A percentile compares a stretch with the other conserved stretches of the same genome.
Evolutionary conservation across 164 flowering plant species (phyloP).

Genomic region (Annona cherimola): DNA sequence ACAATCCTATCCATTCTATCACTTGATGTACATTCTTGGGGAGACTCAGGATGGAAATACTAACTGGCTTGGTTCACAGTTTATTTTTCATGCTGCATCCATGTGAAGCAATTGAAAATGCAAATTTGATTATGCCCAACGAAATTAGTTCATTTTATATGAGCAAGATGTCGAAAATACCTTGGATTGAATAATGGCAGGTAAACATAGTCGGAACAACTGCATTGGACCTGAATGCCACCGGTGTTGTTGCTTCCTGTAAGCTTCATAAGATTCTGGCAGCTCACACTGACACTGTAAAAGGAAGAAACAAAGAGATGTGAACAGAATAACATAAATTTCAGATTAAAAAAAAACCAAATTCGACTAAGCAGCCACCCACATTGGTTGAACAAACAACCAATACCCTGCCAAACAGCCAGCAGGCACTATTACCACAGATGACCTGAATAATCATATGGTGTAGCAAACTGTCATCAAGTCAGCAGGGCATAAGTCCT

Average conservation of each 20-base stretch:
- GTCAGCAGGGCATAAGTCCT: neutral
- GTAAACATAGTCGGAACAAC: conserved; percentile 89
- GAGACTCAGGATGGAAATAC: no score
- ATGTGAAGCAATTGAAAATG: no score
- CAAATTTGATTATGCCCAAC: no score
- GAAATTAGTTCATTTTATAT: no score
- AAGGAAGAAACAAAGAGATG: conserved; percentile 1
- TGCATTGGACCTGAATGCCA: conserved; percentile 99
- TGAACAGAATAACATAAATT: neutral
- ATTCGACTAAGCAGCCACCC: neutral
- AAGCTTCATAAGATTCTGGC: conserved; percentile 97
- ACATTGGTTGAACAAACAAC: neutral
- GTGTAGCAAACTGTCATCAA: neutral
- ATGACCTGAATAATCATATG: neutral
- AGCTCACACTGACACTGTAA: conserved; percentile 88
- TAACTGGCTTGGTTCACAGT: no score
- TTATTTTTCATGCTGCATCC: no score
- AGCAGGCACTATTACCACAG: neutral
- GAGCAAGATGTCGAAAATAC: conserved; percentile 22
- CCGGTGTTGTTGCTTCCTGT: conserved; percentile 93
- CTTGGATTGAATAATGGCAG: conserved; percentile 68
- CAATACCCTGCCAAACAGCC: neutral
- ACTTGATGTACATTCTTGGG: no score
- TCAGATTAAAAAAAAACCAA: neutral
- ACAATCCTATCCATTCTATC: no score